These are phyloP conservation scores for Echinochloa phyllopogon DNA, from an alignment of 176 grass and related monocot species.

Conservation along the genomic window DNA sequence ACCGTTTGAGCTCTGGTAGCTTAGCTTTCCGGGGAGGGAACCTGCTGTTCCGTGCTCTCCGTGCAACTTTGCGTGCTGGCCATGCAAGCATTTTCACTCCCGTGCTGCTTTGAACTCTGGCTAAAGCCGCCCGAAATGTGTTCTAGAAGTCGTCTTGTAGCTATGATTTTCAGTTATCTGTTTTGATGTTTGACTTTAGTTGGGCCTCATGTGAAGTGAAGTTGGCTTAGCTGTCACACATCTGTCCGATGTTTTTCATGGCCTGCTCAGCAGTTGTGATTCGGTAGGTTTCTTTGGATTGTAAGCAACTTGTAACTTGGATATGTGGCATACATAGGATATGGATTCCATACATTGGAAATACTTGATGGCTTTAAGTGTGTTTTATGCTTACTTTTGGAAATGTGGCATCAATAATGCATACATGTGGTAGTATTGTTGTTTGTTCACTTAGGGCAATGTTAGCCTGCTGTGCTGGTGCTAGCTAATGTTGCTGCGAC, in stretches of 20 bases:
- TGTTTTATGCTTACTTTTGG: neutral
- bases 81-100: conserved; percentile 21
- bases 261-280: neutral
- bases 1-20: conserved; percentile 3
- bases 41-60: neutral
- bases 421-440: neutral
- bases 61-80: conserved; percentile 35
- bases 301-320: neutral
- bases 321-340: neutral
- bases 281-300: neutral
- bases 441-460: neutral
- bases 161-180: neutral
- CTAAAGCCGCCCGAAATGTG: conserved; percentile 5
- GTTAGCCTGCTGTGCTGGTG: neutral
- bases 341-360: neutral
- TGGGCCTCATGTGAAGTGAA: conserved; percentile 34
- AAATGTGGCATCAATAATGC: neutral
- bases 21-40: conserved; percentile 4
- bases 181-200: neutral
- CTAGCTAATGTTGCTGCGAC: neutral
- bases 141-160: neutral
- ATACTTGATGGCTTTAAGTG: neutral
- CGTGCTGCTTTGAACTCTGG: neutral
- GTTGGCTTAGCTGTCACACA: neutral
- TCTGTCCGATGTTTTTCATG: neutral